Evolutionary conservation across 805 yeast genomes (phyloP).

Genomic region (Suhomyces sp.): DNA sequence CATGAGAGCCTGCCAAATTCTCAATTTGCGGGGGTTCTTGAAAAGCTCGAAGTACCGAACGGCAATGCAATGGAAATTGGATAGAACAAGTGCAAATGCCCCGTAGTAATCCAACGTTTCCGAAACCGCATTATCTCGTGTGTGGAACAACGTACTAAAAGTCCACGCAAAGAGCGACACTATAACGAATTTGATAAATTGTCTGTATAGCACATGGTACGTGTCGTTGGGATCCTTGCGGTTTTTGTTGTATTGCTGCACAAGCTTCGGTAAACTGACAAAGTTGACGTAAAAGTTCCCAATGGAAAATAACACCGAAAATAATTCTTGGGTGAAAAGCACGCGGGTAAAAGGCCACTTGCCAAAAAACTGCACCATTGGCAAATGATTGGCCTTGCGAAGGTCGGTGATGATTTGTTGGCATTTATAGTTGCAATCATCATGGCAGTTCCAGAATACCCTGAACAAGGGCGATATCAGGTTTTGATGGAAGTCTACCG

Average conservation of each 20-base stretch:
- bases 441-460: conserved; percentile 31
- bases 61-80: conserved; percentile 33
- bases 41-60: conserved; percentile 31
- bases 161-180: conserved; percentile 37
- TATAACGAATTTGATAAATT: conserved; percentile 26
- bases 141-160: conserved; percentile 37
- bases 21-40: conserved; percentile 10
- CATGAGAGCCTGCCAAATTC: conserved; percentile 17
- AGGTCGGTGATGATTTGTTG: conserved; percentile 30
- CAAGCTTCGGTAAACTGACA: conserved; percentile 24
- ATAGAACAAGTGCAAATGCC: conserved; percentile 35
- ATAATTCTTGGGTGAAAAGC: conserved; percentile 36
- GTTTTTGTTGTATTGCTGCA: conserved; percentile 22
- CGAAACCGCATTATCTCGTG: conserved; percentile 34
- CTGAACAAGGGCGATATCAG: conserved; percentile 4
- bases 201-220: conserved; percentile 24
- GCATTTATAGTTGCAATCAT: conserved; percentile 40
- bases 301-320: conserved; percentile 32
- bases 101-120: conserved; percentile 43
- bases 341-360: conserved; percentile 43
- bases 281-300: conserved; percentile 37
- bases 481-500: conserved; percentile 1
- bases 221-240: conserved; percentile 10
- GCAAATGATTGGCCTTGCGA: conserved; percentile 16
- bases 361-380: conserved; percentile 40